phyloP scores from a whole-genome alignment of 78 protist species.

The Polysphondylium violaceum region DNA sequence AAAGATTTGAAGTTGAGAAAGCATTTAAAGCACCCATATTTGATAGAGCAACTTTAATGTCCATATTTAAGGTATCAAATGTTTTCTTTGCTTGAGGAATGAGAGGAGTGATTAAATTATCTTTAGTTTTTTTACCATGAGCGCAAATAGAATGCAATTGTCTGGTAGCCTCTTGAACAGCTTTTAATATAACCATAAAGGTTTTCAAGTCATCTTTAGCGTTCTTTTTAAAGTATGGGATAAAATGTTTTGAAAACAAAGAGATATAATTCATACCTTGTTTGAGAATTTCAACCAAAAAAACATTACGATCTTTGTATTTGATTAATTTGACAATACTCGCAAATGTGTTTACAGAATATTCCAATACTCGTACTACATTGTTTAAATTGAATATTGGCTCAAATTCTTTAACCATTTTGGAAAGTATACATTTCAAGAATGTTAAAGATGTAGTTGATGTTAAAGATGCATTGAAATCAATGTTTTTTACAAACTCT shows the following conservation, averaged over 20 bases:
- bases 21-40: background rate
- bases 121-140: constrained; percentile 28
- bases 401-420: background rate
- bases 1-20: constrained; percentile 1
- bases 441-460: background rate
- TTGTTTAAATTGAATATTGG: background rate
- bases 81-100: constrained; percentile 35
- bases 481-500: background rate
- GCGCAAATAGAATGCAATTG: constrained; percentile 21
- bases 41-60: constrained; percentile 5
- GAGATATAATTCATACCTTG: background rate
- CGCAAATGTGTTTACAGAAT: background rate
- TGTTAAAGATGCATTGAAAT: background rate
- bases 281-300: constrained; percentile 27
- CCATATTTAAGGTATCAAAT: constrained; percentile 26
- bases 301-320: background rate
- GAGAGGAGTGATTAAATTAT: constrained; percentile 4
- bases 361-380: background rate
- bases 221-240: background rate
- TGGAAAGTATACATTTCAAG: background rate
- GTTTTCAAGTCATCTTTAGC: background rate
- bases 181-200: background rate
- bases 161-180: constrained; percentile 1
- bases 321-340: background rate
- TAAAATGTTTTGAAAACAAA: background rate